A percentile compares a stretch with the other conserved stretches of the same genome.
phyloP scores from a whole-genome alignment of 176 grass and related monocot species.

The Avena insularis region DNA sequence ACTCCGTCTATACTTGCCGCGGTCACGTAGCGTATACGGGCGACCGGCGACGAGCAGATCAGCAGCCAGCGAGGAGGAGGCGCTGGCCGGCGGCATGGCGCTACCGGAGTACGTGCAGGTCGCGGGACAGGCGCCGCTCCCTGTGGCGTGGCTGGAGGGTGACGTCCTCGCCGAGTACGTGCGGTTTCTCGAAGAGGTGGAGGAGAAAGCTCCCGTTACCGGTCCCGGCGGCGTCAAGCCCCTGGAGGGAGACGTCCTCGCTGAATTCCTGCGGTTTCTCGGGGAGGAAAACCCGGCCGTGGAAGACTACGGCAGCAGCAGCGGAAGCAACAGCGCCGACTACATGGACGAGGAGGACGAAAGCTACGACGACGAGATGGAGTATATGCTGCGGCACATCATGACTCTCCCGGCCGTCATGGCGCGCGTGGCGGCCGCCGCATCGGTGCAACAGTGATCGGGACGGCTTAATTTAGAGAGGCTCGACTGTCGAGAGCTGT shows the following conservation, averaged over 20 bases:
- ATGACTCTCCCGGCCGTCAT: too few relatives aligned
- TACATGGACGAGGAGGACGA: not conserved
- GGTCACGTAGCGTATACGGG: not conserved
- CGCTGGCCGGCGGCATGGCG: not conserved
- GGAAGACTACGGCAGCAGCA: not conserved
- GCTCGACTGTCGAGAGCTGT: too few relatives aligned
- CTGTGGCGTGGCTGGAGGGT: conserved; percentile 4
- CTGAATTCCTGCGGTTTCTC: not conserved
- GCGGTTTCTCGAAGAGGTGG: conserved; percentile 23
- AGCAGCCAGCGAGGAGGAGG: not conserved
- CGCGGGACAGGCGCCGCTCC: not conserved
- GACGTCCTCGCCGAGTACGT: conserved; percentile 12
- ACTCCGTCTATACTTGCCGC: not conserved
- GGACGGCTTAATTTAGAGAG: too few relatives aligned
- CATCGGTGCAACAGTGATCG: too few relatives aligned
- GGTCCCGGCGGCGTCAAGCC: not conserved
- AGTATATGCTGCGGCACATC: not conserved
- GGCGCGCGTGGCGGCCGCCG: too few relatives aligned
- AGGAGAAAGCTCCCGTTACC: not conserved
- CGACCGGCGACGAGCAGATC: not conserved
- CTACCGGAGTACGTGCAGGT: not conserved
- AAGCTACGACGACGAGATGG: not conserved
- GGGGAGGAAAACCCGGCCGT: not conserved
- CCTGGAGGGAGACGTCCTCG: conserved; percentile 3
- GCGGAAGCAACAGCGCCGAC: not conserved